Evolutionary conservation across 345 rosid species (phyloP).

Genomic region (Eucalyptus melliodora): DNA sequence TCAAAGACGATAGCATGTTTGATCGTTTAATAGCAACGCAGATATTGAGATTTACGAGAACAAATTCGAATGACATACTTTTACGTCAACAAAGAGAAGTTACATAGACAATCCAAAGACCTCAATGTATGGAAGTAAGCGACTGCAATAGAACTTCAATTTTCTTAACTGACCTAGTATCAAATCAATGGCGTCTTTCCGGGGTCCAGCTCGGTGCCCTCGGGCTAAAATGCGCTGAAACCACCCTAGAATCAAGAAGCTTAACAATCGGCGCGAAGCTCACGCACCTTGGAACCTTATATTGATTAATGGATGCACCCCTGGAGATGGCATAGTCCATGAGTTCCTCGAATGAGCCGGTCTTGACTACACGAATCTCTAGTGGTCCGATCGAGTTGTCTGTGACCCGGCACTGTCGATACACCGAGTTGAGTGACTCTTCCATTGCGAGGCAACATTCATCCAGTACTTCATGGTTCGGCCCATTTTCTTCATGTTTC

Average conservation of each 20-base stretch:
- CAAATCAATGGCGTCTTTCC: slow-evolving; percentile 19
- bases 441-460: slow-evolving; percentile 72
- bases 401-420: slow-evolving; percentile 76
- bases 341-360: slow-evolving; percentile 83
- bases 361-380: slow-evolving; percentile 67
- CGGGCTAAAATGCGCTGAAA: slow-evolving; percentile 68
- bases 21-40: neutral
- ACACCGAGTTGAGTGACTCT: slow-evolving; percentile 67
- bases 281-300: slow-evolving; percentile 83
- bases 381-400: slow-evolving; percentile 83
- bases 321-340: slow-evolving; percentile 91
- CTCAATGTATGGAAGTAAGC: neutral
- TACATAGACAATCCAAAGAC: neutral
- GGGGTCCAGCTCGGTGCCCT: slow-evolving; percentile 63
- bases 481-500: slow-evolving; percentile 23
- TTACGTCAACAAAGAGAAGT: neutral
- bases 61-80: neutral
- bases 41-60: neutral
- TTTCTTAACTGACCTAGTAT: neutral
- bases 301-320: slow-evolving; percentile 90
- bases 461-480: slow-evolving; percentile 29
- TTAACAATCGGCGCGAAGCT: slow-evolving; percentile 72
- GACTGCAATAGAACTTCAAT: neutral
- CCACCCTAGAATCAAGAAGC: slow-evolving; percentile 58
- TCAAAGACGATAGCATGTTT: neutral